Evolutionary conservation across 345 rosid genomes (phyloP).

Genomic region (Psidium guajava): DNA sequence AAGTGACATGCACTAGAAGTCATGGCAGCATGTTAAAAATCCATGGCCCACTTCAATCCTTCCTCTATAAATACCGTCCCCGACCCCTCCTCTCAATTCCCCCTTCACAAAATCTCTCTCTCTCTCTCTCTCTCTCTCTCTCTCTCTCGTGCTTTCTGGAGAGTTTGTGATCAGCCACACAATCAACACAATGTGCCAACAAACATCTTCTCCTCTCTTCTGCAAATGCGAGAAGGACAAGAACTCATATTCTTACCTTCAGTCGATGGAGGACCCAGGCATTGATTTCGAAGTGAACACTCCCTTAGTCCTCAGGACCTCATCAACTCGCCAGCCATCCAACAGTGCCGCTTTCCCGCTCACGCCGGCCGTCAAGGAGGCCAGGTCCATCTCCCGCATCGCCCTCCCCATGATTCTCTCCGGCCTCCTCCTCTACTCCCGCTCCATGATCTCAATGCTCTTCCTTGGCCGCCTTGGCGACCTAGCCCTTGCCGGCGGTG

Average conservation of each 20-base stretch:
- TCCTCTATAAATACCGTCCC: not conserved
- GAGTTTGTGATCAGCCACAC: not conserved
- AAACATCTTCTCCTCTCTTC: not conserved
- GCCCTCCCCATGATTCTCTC: conserved; percentile 36
- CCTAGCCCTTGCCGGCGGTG: conserved; percentile 34
- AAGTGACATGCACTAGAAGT: not conserved
- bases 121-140: not conserved
- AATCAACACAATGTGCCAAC: conserved; percentile 2
- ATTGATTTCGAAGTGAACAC: not conserved
- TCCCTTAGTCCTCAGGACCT: not conserved
- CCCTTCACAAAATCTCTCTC: not conserved
- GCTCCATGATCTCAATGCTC: conserved; percentile 45
- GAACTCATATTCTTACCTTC: not conserved
- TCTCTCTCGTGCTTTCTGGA: not conserved
- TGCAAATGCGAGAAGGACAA: not conserved
- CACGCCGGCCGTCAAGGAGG: conserved; percentile 13
- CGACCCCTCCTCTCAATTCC: not conserved
- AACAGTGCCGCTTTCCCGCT: not conserved
- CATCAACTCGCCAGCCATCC: not conserved
- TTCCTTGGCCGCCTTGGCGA: conserved; percentile 39
- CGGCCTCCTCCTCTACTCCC: conserved; percentile 31
- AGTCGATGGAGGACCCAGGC: not conserved
- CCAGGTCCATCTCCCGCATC: conserved; percentile 15
- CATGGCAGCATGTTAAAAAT: not conserved
- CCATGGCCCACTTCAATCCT: not conserved